phyloP scores from a whole-genome alignment of 2,329 filamentous ascomycete species.

The Didymella lethalis region DNA sequence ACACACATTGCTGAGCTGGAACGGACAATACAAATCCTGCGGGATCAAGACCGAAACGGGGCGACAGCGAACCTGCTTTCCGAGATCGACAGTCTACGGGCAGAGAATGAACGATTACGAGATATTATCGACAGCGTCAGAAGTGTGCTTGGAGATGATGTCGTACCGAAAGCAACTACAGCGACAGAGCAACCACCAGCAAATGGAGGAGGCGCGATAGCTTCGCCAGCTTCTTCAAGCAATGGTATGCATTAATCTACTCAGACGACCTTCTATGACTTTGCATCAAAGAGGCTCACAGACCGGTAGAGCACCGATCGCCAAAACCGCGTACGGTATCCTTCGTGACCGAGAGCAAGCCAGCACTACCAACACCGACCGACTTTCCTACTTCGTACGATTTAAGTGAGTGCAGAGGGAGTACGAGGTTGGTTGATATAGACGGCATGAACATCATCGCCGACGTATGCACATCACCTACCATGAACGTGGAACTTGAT shows the following conservation, averaged over 20 bases:
- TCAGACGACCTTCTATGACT: constrained; percentile 4
- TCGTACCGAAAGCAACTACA: constrained; percentile 25
- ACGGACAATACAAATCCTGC: constrained; percentile 46
- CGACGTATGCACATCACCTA: constrained; percentile 14
- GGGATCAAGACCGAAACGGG: constrained; percentile 45
- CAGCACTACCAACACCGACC: constrained; percentile 21
- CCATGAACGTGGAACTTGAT: constrained; percentile 22
- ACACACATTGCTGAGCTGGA: constrained; percentile 50
- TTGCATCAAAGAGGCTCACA: constrained; percentile 31
- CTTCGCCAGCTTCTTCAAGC: constrained; percentile 33
- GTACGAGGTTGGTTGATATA: constrained; percentile 33
- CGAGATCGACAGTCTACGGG: constrained; percentile 43
- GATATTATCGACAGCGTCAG: constrained; percentile 48
- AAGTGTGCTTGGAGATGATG: constrained; percentile 39
- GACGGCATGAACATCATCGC: constrained; percentile 45
- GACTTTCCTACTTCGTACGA: constrained; percentile 26
- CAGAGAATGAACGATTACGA: constrained; percentile 46
- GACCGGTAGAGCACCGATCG: constrained; percentile 35
- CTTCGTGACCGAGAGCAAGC: constrained; percentile 28
- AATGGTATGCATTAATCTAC: constrained; percentile 35
- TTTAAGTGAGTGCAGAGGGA: constrained; percentile 19
- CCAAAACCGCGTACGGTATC: constrained; percentile 31
- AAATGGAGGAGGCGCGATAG: constrained; percentile 16
- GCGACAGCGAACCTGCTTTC: constrained; percentile 42
- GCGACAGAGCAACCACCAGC: constrained; percentile 7